Evolutionary conservation across 495 filamentous ascomycete species (phyloP).

Genomic region (Patellaria atrata): DNA sequence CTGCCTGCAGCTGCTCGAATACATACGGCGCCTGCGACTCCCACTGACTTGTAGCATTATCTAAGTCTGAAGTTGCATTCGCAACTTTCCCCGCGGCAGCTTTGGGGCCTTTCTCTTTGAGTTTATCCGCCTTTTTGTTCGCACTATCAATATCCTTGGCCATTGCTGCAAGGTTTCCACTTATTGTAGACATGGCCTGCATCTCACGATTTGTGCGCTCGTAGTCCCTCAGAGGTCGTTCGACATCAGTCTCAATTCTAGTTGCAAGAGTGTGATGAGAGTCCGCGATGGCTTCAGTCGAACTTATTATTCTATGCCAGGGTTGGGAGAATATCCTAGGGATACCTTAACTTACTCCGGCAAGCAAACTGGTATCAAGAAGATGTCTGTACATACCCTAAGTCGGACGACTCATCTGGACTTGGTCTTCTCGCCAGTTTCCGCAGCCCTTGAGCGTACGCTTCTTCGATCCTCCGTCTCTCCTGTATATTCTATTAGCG

Average conservation of each 20-base stretch:
- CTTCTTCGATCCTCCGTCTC: conserved; percentile 81
- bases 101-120: conserved; percentile 64
- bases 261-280: conserved; percentile 73
- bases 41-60: conserved; percentile 73
- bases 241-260: conserved; percentile 83
- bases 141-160: conserved; percentile 75
- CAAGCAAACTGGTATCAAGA: too few relatives aligned
- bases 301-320: conserved; percentile 80
- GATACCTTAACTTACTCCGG: conserved; percentile 8
- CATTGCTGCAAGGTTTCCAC: conserved; percentile 62
- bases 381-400: conserved; percentile 50
- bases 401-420: conserved; percentile 57
- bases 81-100: conserved; percentile 70
- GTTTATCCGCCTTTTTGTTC: conserved; percentile 77
- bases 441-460: conserved; percentile 69
- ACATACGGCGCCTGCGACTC: conserved; percentile 91
- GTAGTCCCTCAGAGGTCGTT: conserved; percentile 66
- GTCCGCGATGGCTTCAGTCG: conserved; percentile 63
- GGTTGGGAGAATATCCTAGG: conserved; percentile 75
- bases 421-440: conserved; percentile 60
- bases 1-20: conserved; percentile 83
- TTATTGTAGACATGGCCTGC: conserved; percentile 68
- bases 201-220: conserved; percentile 62
- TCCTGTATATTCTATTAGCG: conserved; percentile 42
- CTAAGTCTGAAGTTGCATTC: conserved; percentile 54